Evolutionary conservation across 2,329 filamentous ascomycete genomes (phyloP).

Genomic region (Aspergillus costaricaensis): DNA sequence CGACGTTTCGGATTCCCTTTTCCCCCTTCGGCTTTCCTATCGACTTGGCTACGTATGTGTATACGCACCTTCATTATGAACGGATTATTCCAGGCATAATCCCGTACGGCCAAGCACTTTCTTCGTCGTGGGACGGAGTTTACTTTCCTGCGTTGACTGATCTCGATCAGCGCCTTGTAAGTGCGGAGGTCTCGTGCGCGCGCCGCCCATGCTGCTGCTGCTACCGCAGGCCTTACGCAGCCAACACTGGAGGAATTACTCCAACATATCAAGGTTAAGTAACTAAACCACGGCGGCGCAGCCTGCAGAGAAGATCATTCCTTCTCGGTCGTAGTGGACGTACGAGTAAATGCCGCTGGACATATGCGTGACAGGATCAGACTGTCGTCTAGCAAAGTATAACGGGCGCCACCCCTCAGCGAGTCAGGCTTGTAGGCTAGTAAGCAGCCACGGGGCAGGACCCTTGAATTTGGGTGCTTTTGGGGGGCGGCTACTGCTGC

Average conservation of each 20-base stretch:
- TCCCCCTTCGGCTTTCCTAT: background rate
- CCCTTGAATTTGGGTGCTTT: background rate
- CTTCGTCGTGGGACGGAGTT: background rate
- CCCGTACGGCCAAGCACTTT: background rate
- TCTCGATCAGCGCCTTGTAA: background rate
- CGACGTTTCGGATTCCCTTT: background rate
- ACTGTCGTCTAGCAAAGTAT: background rate
- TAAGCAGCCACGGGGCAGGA: slow-evolving; percentile 1
- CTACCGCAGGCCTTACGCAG: background rate
- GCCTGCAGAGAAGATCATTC: slow-evolving; percentile 6
- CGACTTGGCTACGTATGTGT: background rate
- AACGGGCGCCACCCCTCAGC: background rate
- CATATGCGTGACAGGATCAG: background rate
- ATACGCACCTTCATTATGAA: background rate
- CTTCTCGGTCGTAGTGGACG: slow-evolving; percentile 2
- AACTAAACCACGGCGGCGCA: background rate
- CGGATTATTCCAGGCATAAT: background rate
- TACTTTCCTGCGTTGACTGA: background rate
- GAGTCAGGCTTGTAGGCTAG: background rate
- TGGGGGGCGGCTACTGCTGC: no score
- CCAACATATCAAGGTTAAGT: background rate
- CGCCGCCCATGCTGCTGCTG: background rate
- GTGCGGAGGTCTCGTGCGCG: background rate
- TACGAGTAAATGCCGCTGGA: background rate
- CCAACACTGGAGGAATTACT: background rate